A percentile compares a stretch with the other conserved stretches of the same genome.
phyloP scores from a whole-genome alignment of 106 monocot genomes.

The Apostasia shenzhenica region DNA sequence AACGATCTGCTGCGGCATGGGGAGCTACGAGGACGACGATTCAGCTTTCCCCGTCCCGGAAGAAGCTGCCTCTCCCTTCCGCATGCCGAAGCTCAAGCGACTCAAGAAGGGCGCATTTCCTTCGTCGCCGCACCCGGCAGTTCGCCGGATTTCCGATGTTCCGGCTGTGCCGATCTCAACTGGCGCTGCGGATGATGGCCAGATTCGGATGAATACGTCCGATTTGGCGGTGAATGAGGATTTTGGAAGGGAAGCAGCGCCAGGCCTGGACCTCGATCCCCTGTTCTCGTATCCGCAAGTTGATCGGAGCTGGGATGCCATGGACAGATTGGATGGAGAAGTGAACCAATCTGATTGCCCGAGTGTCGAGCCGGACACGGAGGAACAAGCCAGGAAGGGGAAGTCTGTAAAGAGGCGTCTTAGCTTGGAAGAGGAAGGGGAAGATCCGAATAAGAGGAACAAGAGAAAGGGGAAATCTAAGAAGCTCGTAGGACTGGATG shows the following conservation, averaged over 20 bases:
- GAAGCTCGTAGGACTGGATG: slow-evolving; percentile 6
- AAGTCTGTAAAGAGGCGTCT: slow-evolving; percentile 48
- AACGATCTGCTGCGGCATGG: background rate
- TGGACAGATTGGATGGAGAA: slow-evolving; percentile 1
- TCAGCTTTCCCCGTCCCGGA: slow-evolving; percentile 9
- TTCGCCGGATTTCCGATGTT: background rate
- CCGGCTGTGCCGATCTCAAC: background rate
- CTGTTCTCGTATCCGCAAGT: slow-evolving; percentile 28
- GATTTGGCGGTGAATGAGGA: background rate
- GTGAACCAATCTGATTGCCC: too few species aligned
- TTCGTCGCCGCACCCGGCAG: background rate
- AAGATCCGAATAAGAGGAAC: slow-evolving; percentile 25
- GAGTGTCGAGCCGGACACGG: background rate
- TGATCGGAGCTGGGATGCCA: slow-evolving; percentile 2
- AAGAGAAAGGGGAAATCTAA: slow-evolving; percentile 17
- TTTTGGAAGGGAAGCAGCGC: background rate
- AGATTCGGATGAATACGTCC: background rate
- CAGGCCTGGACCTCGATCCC: slow-evolving; percentile 49
- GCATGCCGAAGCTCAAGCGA: slow-evolving; percentile 29
- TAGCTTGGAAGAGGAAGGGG: slow-evolving; percentile 30
- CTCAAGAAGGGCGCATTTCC: slow-evolving; percentile 29
- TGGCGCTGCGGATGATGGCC: background rate
- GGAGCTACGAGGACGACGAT: slow-evolving; percentile 29
- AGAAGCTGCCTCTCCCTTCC: slow-evolving; percentile 19
- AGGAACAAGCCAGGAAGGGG: background rate